Conservation (phyloP, 2,329 filamentous ascomycete genomes). For the Neonectria hederae region DNA sequence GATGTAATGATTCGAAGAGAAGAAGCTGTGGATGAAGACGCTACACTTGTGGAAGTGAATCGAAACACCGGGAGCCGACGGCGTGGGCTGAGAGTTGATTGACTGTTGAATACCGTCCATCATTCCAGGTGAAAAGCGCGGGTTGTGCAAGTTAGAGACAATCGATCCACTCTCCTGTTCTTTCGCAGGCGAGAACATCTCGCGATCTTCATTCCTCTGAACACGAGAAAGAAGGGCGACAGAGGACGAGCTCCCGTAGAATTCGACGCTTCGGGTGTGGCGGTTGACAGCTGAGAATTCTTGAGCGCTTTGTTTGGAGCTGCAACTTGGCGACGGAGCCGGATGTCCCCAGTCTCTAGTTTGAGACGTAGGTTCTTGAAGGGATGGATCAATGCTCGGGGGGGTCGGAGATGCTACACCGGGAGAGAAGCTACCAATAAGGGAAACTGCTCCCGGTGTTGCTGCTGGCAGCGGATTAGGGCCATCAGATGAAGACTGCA, state of each 20-base stretch:
- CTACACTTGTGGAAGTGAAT: constrained; percentile 55
- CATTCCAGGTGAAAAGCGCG: constrained; percentile 50
- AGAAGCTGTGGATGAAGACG: constrained; percentile 57
- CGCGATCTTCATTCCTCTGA: constrained; percentile 39
- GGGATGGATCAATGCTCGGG: constrained; percentile 31
- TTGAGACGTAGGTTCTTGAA: background rate
- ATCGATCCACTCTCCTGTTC: constrained; percentile 46
- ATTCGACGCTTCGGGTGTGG: constrained; percentile 57
- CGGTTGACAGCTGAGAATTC: constrained; percentile 56
- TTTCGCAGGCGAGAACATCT: constrained; percentile 5
- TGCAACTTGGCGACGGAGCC: constrained; percentile 14
- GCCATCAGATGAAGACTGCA: constrained; percentile 19
- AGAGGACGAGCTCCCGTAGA: constrained; percentile 56
- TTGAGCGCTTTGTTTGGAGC: constrained; percentile 37
- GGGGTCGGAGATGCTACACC: constrained; percentile 11
- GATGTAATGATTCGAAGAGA: constrained; percentile 58
- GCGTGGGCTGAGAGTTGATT: background rate
- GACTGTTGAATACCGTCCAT: constrained; percentile 14
- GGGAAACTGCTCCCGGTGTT: background rate
- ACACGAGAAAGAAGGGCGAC: constrained; percentile 56
- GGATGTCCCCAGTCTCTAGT: constrained; percentile 11
- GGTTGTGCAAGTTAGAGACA: constrained; percentile 57
- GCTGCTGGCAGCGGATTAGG: background rate
- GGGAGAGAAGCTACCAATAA: constrained; percentile 6
- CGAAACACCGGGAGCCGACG: constrained; percentile 21